Conservation (phyloP, 768 basidiomycete species). For the Pleurotus cornucopiae region DNA sequence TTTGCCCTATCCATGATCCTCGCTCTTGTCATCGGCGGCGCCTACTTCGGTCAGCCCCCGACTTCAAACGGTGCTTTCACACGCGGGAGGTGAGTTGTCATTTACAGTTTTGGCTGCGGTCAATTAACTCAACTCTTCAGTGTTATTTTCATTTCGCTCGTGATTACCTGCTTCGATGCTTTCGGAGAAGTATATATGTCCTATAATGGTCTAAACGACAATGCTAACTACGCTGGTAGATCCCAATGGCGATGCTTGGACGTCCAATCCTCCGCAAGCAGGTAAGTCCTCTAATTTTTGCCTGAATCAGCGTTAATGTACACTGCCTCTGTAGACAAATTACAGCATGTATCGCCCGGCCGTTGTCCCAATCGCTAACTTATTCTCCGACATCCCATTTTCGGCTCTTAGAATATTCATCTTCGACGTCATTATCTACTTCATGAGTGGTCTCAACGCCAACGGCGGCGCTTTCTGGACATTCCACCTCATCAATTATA, state of each 20-base stretch:
- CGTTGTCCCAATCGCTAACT: conserved; percentile 64
- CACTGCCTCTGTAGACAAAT: conserved; percentile 30
- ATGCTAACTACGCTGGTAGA: conserved; percentile 48
- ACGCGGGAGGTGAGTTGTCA: conserved; percentile 51
- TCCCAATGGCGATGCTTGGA: conserved; percentile 76
- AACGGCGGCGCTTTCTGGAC: conserved; percentile 44
- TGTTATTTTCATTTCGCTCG: conserved; percentile 68
- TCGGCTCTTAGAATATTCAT: conserved; percentile 54
- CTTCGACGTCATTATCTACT: conserved; percentile 66
- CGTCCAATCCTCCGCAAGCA: conserved; percentile 73
- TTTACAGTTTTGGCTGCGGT: not conserved
- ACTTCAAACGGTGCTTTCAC: conserved; percentile 84
- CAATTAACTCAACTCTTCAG: conserved; percentile 15
- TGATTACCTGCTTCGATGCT: conserved; percentile 67
- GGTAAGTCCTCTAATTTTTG: conserved; percentile 17
- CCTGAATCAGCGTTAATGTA: not conserved
- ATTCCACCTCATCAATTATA: conserved; percentile 66
- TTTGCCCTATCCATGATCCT: conserved; percentile 57
- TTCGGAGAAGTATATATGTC: conserved; percentile 55
- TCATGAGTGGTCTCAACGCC: conserved; percentile 52
- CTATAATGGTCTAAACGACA: conserved; percentile 4
- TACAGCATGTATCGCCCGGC: conserved; percentile 67
- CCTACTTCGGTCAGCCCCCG: conserved; percentile 68
- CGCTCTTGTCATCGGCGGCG: conserved; percentile 65
- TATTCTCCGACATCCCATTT: conserved; percentile 66